Evolutionary conservation across 352 stramenopile species (phyloP).

Genomic region (Phytophthora palmivora): DNA sequence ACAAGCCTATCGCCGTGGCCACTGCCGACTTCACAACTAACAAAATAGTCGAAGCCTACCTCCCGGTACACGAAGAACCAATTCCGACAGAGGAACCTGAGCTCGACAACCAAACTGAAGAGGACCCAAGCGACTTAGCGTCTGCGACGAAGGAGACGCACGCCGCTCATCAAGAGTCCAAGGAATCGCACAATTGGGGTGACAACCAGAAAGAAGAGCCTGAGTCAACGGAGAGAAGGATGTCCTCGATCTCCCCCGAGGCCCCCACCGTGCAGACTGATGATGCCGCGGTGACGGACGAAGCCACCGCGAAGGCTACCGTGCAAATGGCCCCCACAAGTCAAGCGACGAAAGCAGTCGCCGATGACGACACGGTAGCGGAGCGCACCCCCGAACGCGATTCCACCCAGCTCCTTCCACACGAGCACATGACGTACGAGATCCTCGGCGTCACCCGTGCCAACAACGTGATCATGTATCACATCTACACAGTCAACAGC

Average conservation of each 20-base stretch:
- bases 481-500: conserved; percentile 47
- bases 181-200: conserved; percentile 12
- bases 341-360: conserved; percentile 27
- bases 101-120: conserved; percentile 21
- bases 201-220: conserved; percentile 15
- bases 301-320: conserved; percentile 34
- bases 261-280: conserved; percentile 18
- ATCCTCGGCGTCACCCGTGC: conserved; percentile 53
- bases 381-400: conserved; percentile 23
- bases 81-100: conserved; percentile 4
- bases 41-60: conserved; percentile 18
- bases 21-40: conserved; percentile 34
- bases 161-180: conserved; percentile 18
- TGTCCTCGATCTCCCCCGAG: conserved; percentile 25
- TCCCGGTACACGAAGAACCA: background rate
- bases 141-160: conserved; percentile 28
- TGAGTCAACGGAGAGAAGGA: conserved; percentile 13
- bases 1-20: conserved; percentile 14
- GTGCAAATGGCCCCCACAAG: conserved; percentile 23
- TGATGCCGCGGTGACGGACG: conserved; percentile 20
- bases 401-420: conserved; percentile 14
- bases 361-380: conserved; percentile 10
- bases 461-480: conserved; percentile 62
- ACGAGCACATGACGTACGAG: conserved; percentile 40
- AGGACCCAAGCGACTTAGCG: conserved; percentile 13